Base-by-base conservation (phyloP, 2,329 filamentous ascomycete genomes). In the Xylaria digitata region DNA sequence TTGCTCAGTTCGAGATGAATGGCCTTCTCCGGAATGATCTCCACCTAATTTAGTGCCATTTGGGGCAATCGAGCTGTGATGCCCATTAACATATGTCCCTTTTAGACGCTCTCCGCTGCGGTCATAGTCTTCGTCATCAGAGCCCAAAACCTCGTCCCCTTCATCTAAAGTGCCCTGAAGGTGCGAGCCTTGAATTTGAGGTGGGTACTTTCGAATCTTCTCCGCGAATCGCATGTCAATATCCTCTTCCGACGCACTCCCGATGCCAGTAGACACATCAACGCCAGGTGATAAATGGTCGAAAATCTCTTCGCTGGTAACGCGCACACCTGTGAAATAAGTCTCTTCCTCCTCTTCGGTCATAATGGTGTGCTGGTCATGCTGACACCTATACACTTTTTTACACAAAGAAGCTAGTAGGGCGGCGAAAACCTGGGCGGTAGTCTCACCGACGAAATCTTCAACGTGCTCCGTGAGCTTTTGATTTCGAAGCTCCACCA, bases 401-500 rank as follows among this genome's bases (percentile, higher is more conserved):
- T 86, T 84, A 70, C 95, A 93, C 53, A 97, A 79, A 8, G 89
- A 84, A 59, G 86, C 85, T 13, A 98, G 84, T 19, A 96, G 83
- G 15, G 89, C 86, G 43, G 87, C 88, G 76, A 97, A 98, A 1
- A 98, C 88, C 66, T 90, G 85, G 0, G 91, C 90, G 0, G 94
- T 96, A 1, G 87, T 89, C 46, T 89, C 84, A 50, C 94, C 92
- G 21, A 96, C 85, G 37, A 87, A 84, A 60, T 91, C 87, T 58
- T 89, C 85, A 0, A 89, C 93, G 63, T 94, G 87, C n/a, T 89
- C 84, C 59, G 90, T 88, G 2, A 98, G 88, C 21, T 89, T 88
- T 70, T 90, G 86, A 73, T 93, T 97, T 63, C 95, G 92, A 69
- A 97, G 84, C 56, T 92, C 89, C 9, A 97, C 92, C 6, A 90